Conservation (phyloP, 768 basidiomycete genomes). For the Macrolepiota dolichaula region DNA sequence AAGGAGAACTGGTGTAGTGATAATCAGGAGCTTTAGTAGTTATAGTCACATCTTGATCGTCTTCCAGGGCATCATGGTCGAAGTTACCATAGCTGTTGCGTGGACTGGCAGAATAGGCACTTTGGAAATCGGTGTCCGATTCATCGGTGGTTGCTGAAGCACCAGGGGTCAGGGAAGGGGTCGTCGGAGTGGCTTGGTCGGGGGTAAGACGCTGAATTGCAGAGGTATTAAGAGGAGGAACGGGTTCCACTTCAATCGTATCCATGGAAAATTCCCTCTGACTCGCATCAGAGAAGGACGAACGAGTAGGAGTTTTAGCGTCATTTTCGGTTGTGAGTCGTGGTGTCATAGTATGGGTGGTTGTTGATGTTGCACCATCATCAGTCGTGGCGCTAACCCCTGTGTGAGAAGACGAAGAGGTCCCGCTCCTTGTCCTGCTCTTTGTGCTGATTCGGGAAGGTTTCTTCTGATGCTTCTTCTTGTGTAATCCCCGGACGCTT, state of each 20-base stretch:
- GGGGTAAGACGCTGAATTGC: not conserved
- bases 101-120: constrained; percentile 77
- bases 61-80: constrained; percentile 19
- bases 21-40: not conserved
- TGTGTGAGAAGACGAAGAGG: constrained; percentile 60
- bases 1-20: not conserved
- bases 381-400: constrained; percentile 22
- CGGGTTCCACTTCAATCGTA: constrained; percentile 15
- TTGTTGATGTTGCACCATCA: constrained; percentile 11
- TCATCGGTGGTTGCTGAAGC: constrained; percentile 54
- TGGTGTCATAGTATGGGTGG: constrained; percentile 15
- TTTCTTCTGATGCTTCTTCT: constrained; percentile 23
- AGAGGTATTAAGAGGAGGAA: constrained; percentile 30
- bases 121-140: constrained; percentile 85
- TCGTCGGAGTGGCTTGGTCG: constrained; percentile 14
- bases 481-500: constrained; percentile 36
- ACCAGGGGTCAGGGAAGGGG: constrained; percentile 16
- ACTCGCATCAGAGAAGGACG: constrained; percentile 33
- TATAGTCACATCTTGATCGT: constrained; percentile 2
- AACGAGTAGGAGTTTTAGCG: constrained; percentile 38
- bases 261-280: constrained; percentile 33
- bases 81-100: constrained; percentile 61
- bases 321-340: constrained; percentile 26
- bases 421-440: constrained; percentile 54
- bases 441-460: constrained; percentile 30